Evolutionary conservation across 1,284 basidiomycete genomes (phyloP), one percentile per base, ranked within the genome.

Genomic region (Coniferiporia sulphurascens): DNA sequence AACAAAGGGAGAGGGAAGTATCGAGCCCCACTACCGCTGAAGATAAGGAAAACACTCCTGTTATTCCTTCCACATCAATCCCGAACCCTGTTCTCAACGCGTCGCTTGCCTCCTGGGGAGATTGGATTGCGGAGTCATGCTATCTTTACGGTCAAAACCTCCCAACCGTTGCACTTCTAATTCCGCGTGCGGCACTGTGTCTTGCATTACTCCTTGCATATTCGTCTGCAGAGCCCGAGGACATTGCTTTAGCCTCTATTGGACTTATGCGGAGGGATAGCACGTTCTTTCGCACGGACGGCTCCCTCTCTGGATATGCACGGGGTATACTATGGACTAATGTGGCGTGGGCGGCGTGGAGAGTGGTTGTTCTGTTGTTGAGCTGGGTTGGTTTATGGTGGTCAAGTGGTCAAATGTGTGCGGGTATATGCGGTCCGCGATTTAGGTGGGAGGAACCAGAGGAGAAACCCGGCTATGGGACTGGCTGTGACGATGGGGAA

Each of bases 371-470:
- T 51, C 75, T 92, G 56, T 64, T 90, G 55, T 63, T 77, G 55
- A 85, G 85, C 69, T 86, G 86, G 79, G 68, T 87, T 46, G 85
- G 86, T 43, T 76, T 94, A 17, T 93, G 89, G 88, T 70, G 87
- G 60, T 70, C 87, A 62, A 87, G 84, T 56, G 87, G 86, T 52
- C 81, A 90, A 63, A 81, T 80, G 62, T 90, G 86, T 59, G 89
- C 81, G 53, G 89, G 90, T 22, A 70, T 91, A n/a, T 91, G 88
- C 69, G 90, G 90, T 52, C 90, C 90, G 9, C 82, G 88, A 21
- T 83, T 84, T 67, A 78, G 86, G 63, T 91, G 89, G 90, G 89
- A 91, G 68, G 89, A 91, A 72, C 82, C 85, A 60, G 84, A 85
- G 43, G 76, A 77, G 19, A 86, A 86, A 85, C 45, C 36, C 13